Percentiles rank a stretch among this genome's conserved stretches.
phyloP scores from a whole-genome alignment of 2,329 filamentous ascomycete species.

The Trichoderma lentiforme region DNA sequence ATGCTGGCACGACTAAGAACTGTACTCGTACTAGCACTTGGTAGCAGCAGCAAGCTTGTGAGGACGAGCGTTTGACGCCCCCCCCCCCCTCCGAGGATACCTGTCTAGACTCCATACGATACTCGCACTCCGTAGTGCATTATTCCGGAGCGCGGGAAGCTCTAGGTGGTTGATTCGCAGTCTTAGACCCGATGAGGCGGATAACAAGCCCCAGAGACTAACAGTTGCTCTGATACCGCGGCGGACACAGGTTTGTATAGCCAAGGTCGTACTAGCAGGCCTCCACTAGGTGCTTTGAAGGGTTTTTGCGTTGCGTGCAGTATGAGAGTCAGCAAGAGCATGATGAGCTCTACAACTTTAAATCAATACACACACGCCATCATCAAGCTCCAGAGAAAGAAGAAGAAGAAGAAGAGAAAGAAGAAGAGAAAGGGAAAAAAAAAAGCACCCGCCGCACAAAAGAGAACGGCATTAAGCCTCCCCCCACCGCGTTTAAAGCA shows the following conservation, averaged over 20 bases:
- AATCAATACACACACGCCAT: neutral
- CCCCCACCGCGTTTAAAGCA: conserved; percentile 3
- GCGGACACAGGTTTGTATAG: neutral
- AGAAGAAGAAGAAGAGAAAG: too few relatives aligned
- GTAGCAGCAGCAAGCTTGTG: neutral
- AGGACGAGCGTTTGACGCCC: neutral
- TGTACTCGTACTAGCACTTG: neutral
- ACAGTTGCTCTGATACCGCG: neutral
- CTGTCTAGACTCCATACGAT: neutral
- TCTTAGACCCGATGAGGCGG: conserved; percentile 1
- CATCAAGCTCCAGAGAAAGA: neutral
- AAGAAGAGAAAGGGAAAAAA: neutral
- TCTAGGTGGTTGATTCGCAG: neutral
- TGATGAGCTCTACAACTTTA: neutral
- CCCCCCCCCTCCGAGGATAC: neutral
- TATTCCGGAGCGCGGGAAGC: neutral
- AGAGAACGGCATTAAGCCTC: neutral
- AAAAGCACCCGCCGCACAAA: neutral
- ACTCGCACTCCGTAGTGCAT: neutral
- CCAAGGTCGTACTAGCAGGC: neutral
- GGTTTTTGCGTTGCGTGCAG: neutral
- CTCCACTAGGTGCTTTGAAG: neutral
- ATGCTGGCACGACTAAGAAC: neutral
- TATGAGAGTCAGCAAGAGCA: neutral
- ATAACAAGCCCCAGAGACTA: neutral